Conservation (phyloP, 1,139 yeast species). For the Chernovozyma sophiae-reginae region DNA sequence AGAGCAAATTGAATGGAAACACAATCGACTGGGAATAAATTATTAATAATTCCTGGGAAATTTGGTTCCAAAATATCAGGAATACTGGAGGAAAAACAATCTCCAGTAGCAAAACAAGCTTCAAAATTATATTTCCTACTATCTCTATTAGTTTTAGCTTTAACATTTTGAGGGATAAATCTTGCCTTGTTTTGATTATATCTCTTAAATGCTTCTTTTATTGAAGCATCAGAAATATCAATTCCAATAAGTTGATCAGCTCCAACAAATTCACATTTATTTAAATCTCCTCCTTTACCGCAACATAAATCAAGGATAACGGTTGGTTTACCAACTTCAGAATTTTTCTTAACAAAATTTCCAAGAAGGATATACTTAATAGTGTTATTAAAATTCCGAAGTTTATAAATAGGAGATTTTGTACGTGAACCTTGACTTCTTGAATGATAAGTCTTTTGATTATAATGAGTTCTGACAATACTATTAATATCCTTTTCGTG, state of each 20-base stretch:
- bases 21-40: slow-evolving; percentile 78
- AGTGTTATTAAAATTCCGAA: slow-evolving; percentile 87
- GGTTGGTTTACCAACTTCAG: slow-evolving; percentile 41
- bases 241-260: slow-evolving; percentile 81
- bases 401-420: slow-evolving; percentile 77
- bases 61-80: slow-evolving; percentile 69
- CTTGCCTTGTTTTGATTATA: slow-evolving; percentile 47
- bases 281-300: slow-evolving; percentile 97
- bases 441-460: slow-evolving; percentile 73
- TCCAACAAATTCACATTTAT: slow-evolving; percentile 77
- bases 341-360: slow-evolving; percentile 48
- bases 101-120: slow-evolving; percentile 86
- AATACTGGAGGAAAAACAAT: slow-evolving; percentile 70
- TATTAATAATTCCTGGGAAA: slow-evolving; percentile 48
- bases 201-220: slow-evolving; percentile 78
- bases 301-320: slow-evolving; percentile 80
- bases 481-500: slow-evolving; percentile 44
- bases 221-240: slow-evolving; percentile 87
- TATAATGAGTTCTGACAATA: slow-evolving; percentile 78
- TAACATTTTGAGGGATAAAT: slow-evolving; percentile 24
- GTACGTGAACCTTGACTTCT: slow-evolving; percentile 58
- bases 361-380: slow-evolving; percentile 84
- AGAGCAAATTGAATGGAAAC: slow-evolving; percentile 89
- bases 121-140: slow-evolving; percentile 53
- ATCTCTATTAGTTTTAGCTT: slow-evolving; percentile 36